A percentile compares a stretch with the other conserved stretches of the same genome.
Evolutionary conservation across 177 flowering plant genomes (phyloP).

Genomic region (Tripterygium wilfordii): DNA sequence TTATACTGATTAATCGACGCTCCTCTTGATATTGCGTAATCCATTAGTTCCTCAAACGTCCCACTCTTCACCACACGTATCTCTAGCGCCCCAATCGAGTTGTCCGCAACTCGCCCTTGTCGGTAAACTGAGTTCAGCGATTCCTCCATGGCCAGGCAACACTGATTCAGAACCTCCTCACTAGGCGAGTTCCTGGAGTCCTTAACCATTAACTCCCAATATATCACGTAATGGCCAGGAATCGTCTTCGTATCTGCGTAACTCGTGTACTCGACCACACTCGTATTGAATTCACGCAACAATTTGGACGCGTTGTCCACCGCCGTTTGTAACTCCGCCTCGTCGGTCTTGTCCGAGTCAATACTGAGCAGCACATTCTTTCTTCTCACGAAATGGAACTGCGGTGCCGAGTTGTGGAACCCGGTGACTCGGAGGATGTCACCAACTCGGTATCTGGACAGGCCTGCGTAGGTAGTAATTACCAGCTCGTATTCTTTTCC

Average conservation of each 20-base stretch:
- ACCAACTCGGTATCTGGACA: constrained; percentile 55
- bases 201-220: constrained; percentile 52
- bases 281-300: constrained; percentile 21
- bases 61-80: constrained; percentile 53
- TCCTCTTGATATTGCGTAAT: constrained; percentile 62
- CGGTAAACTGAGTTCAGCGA: constrained; percentile 56
- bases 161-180: constrained; percentile 22
- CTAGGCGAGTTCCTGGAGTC: constrained; percentile 30
- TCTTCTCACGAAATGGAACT: constrained; percentile 51
- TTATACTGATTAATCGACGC: constrained; percentile 64
- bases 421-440: constrained; percentile 63
- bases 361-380: constrained; percentile 57
- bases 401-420: constrained; percentile 65
- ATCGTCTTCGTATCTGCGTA: constrained; percentile 43
- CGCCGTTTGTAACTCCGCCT: constrained; percentile 49
- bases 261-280: constrained; percentile 60
- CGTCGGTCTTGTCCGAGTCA: constrained; percentile 62
- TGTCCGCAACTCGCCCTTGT: constrained; percentile 47
- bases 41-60: constrained; percentile 68
- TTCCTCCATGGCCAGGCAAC: constrained; percentile 59
- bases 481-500: constrained; percentile 62
- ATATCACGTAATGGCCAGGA: constrained; percentile 56
- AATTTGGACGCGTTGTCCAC: constrained; percentile 37
- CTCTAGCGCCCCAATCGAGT: constrained; percentile 56
- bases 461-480: constrained; percentile 51